Conservation (phyloP, 192 early-diverging fungal species). For the Umbelopsis vinacea region DNA sequence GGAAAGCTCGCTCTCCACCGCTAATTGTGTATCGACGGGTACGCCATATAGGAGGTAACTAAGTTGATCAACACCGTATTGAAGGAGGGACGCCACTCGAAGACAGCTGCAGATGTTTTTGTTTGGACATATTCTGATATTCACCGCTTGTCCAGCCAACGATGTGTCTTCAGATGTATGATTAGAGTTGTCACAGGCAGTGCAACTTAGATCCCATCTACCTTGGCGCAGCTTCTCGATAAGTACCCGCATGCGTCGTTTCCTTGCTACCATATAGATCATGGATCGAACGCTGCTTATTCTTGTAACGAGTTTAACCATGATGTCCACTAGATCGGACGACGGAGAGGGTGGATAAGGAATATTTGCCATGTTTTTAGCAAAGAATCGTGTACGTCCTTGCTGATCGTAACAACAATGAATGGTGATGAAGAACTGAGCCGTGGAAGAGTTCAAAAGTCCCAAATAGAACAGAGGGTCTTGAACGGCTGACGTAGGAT, state of each 20-base stretch:
- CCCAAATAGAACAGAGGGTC: constrained; percentile 48
- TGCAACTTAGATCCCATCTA: constrained; percentile 19
- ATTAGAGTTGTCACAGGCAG: background rate
- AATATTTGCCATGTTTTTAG: constrained; percentile 63
- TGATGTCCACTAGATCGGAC: background rate
- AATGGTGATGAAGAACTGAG: constrained; percentile 51
- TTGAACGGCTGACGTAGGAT: constrained; percentile 21
- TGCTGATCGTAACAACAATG: constrained; percentile 62
- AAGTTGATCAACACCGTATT: constrained; percentile 59
- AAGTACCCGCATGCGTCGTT: background rate
- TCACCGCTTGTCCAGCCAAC: background rate
- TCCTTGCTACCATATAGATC: constrained; percentile 24
- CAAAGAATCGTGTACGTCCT: constrained; percentile 58
- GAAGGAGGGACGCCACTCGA: constrained; percentile 41
- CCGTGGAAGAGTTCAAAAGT: constrained; percentile 53
- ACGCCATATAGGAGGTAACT: constrained; percentile 55
- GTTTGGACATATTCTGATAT: background rate
- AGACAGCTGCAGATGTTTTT: constrained; percentile 8
- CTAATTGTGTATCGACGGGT: constrained; percentile 42
- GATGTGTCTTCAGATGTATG: background rate
- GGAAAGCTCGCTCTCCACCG: constrained; percentile 51
- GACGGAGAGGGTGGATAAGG: constrained; percentile 41
- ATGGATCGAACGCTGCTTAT: constrained; percentile 10
- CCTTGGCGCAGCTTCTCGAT: constrained; percentile 33
- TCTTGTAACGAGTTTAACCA: constrained; percentile 22